Base-by-base conservation (phyloP, 768 basidiomycete genomes). In the Cyathus striatus region DNA sequence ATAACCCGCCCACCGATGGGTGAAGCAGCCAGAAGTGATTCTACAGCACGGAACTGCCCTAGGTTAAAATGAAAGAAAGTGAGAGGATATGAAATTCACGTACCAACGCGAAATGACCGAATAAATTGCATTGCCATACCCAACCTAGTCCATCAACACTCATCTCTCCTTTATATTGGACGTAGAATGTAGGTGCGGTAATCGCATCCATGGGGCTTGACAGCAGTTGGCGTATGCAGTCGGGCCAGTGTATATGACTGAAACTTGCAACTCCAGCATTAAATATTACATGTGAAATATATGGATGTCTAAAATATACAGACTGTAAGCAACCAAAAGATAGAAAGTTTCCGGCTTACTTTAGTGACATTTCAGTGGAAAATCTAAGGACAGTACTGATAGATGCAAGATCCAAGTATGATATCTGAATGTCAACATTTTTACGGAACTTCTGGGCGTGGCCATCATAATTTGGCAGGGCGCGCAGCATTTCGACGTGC, bases 111-210 rank as follows among this genome's bases (percentile, higher is more conserved):
- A 83, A 92, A 60, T 91, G 89, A 1, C 83, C 81, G 43, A 92
- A 90, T 21, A 90, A 63, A 52, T 92, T 92, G 46, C 79, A 85
- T 55, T 91, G 87, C 87, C 89, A 93, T 5, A 82, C 76, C 73
- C 75, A 83, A 2, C 90, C 90, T 0, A 90, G 62, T 4, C 83
- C 80, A 49, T 93, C 88, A 3, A 63, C 61, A 48, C 78, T 86
- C 39, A 72, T 50, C 48, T 81, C 73, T 6, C 85, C 87, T 9
- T 45, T 54, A 22, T 68, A 59, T 57, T 92, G 87, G 3, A 68
- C 44, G 53, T 82, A 75, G 59, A 60, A 90, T 12, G 41, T 49
- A 1, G 86, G 87, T 3, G 62, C 44, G 4, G 81, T 79, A 34
- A 86, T 57, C 3, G 73, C 67, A 12, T 49, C 52, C 38, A 82